Evolutionary conservation across 169 alveolate genomes (phyloP).

Genomic region (Theileria annulata): DNA sequence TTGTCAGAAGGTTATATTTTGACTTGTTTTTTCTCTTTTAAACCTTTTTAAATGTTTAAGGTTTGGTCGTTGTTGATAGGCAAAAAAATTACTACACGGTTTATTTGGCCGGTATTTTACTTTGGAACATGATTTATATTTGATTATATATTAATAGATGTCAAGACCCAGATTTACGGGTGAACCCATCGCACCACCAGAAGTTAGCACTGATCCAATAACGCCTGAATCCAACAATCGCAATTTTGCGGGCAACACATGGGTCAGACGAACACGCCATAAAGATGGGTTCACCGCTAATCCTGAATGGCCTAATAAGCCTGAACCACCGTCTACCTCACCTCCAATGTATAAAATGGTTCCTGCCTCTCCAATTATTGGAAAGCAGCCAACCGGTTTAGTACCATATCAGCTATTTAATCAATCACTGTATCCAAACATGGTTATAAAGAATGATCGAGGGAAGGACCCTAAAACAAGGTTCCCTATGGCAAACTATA

Average conservation of each 20-base stretch:
- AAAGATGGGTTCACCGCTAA: slow-evolving; percentile 2
- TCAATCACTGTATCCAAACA: slow-evolving; percentile 49
- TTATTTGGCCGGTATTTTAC: neutral
- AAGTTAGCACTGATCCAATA: neutral
- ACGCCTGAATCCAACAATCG: slow-evolving; percentile 2
- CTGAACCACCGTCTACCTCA: neutral
- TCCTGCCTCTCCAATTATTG: slow-evolving; percentile 19
- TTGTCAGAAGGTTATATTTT: neutral
- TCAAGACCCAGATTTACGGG: slow-evolving; percentile 13
- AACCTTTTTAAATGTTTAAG: neutral
- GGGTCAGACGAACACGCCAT: slow-evolving; percentile 13
- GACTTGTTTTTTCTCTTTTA: slow-evolving; percentile 29
- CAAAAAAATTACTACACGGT: neutral
- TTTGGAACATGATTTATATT: neutral
- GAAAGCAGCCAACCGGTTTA: slow-evolving; percentile 37
- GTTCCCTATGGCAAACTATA: slow-evolving; percentile 47
- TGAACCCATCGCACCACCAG: slow-evolving; percentile 5
- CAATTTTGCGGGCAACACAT: neutral
- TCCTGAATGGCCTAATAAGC: slow-evolving; percentile 10
- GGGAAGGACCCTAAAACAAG: slow-evolving; percentile 34
- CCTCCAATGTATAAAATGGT: slow-evolving; percentile 10
- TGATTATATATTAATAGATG: slow-evolving; percentile 6
- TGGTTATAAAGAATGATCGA: slow-evolving; percentile 41
- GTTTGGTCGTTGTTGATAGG: neutral
- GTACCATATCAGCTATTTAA: slow-evolving; percentile 34